Conservation (phyloP, 1,139 yeast species). For the Taphrina pruni region DNA sequence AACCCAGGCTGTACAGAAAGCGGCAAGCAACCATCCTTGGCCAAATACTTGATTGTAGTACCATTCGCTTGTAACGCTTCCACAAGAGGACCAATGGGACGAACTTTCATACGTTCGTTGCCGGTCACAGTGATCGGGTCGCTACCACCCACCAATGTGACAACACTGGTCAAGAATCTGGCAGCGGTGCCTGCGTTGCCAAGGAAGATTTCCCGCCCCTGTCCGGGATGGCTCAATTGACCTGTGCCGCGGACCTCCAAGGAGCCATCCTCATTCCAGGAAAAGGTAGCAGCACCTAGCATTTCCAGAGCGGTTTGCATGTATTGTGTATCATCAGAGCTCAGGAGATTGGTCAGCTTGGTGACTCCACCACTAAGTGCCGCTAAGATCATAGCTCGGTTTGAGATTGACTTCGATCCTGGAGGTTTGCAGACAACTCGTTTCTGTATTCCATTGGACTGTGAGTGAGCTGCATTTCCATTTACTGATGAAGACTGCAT, state of each 20-base stretch:
- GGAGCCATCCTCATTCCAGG: constrained; percentile 79
- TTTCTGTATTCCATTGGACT: constrained; percentile 49
- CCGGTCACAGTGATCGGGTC: constrained; percentile 77
- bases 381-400: constrained; percentile 89
- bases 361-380: constrained; percentile 89
- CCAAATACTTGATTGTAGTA: constrained; percentile 70
- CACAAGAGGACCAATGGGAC: constrained; percentile 96
- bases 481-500: constrained; percentile 46
- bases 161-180: constrained; percentile 88
- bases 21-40: constrained; percentile 83
- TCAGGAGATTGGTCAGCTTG: constrained; percentile 79
- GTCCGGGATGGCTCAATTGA: constrained; percentile 74
- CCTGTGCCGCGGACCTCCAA: constrained; percentile 84
- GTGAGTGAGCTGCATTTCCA: background rate
- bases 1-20: constrained; percentile 68
- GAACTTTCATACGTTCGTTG: constrained; percentile 94
- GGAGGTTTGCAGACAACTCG: constrained; percentile 75
- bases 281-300: constrained; percentile 79
- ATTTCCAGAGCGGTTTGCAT: constrained; percentile 86
- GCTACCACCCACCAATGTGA: constrained; percentile 68
- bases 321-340: constrained; percentile 92
- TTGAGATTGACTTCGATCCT: constrained; percentile 95
- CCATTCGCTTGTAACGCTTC: constrained; percentile 88
- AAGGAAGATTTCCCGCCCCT: constrained; percentile 71
- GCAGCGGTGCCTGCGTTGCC: constrained; percentile 99